Evolutionary conservation across 352 stramenopile genomes (phyloP).

Genomic region (Globisporangium paddicum): DNA sequence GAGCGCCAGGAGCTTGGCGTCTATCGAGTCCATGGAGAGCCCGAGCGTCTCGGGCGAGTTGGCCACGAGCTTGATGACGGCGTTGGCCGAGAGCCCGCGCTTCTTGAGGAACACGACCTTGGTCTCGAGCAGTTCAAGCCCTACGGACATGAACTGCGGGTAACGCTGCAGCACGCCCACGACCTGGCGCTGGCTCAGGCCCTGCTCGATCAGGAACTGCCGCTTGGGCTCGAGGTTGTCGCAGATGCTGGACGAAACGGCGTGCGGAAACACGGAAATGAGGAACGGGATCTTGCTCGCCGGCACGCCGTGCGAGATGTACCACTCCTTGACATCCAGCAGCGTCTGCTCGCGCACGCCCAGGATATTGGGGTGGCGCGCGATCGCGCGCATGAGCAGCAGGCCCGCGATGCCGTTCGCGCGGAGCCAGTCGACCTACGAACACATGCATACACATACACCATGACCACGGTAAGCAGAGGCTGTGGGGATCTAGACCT

Average conservation of each 20-base stretch:
- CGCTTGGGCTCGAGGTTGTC: conserved; percentile 47
- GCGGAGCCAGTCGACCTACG: conserved; percentile 27
- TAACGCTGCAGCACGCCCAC: conserved; percentile 31
- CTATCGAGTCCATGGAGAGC: conserved; percentile 28
- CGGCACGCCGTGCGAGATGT: conserved; percentile 28
- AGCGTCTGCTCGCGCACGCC: conserved; percentile 27
- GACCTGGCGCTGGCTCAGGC: conserved; percentile 31
- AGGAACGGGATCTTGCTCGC: conserved; percentile 45
- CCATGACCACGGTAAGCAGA: neutral
- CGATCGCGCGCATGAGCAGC: conserved; percentile 28
- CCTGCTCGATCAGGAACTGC: conserved; percentile 25
- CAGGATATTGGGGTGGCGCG: conserved; percentile 34
- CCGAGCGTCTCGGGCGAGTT: conserved; percentile 35
- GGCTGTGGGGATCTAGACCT: no score
- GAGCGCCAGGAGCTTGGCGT: conserved; percentile 34
- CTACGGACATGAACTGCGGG: conserved; percentile 36
- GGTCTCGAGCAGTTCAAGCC: conserved; percentile 23
- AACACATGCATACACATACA: neutral
- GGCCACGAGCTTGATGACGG: conserved; percentile 28
- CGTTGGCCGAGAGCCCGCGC: conserved; percentile 25
- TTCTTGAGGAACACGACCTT: conserved; percentile 28
- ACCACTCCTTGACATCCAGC: conserved; percentile 29
- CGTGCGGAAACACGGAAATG: conserved; percentile 43
- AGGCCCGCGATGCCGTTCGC: conserved; percentile 25
- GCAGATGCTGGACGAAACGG: conserved; percentile 20